phyloP scores from a whole-genome alignment of 768 basidiomycete species.

The Scleroderma bovista region DNA sequence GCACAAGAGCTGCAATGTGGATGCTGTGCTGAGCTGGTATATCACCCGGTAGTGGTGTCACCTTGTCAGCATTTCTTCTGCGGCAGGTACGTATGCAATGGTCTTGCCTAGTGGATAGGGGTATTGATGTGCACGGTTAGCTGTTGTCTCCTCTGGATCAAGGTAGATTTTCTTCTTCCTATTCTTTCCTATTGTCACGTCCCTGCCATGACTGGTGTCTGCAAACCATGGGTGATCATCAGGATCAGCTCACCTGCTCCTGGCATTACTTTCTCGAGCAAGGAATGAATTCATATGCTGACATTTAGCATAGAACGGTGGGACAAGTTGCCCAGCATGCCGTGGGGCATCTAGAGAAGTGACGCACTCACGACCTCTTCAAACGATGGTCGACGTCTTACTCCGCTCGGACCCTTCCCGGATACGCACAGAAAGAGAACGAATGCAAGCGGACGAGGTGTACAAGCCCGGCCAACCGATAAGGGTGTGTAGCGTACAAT shows the following conservation, averaged over 20 bases:
- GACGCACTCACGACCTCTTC: slow-evolving; percentile 66
- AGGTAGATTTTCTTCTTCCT: slow-evolving; percentile 43
- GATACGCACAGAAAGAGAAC: slow-evolving; percentile 63
- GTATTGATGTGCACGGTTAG: slow-evolving; percentile 48
- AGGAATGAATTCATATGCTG: neutral
- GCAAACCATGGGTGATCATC: neutral
- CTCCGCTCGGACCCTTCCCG: slow-evolving; percentile 67
- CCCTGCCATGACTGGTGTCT: too few relatives aligned
- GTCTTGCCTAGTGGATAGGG: neutral
- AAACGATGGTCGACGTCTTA: slow-evolving; percentile 66
- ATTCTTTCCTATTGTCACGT: neutral
- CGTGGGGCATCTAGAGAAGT: slow-evolving; percentile 65
- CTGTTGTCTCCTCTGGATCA: slow-evolving; percentile 80
- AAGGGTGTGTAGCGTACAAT: slow-evolving; percentile 43
- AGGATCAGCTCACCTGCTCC: neutral
- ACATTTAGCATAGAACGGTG: slow-evolving; percentile 58
- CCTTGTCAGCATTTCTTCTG: slow-evolving; percentile 92
- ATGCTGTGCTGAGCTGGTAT: slow-evolving; percentile 78
- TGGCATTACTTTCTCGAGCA: neutral
- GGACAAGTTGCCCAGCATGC: slow-evolving; percentile 80
- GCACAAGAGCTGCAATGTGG: slow-evolving; percentile 78
- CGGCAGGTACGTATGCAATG: slow-evolving; percentile 54
- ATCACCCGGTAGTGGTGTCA: slow-evolving; percentile 73
- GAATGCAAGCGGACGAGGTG: slow-evolving; percentile 76
- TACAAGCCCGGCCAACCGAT: slow-evolving; percentile 59